Base-by-base conservation (phyloP, 176 grass and related monocot species). In the Zizania latifolia region DNA sequence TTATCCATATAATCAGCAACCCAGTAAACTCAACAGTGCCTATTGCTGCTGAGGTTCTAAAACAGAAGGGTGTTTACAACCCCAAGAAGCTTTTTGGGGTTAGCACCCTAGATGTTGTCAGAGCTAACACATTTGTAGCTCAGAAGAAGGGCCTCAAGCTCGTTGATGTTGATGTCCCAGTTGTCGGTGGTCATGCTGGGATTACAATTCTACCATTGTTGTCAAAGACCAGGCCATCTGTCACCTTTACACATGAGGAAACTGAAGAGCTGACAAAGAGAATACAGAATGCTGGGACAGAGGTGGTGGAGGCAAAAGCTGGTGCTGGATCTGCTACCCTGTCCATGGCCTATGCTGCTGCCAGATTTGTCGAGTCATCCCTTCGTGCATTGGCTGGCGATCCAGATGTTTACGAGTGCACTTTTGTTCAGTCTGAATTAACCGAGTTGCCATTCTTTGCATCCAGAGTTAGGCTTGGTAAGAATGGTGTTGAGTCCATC, bases 1-100 rank as follows among this genome's bases (percentile, higher is more conserved):
- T 95, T 19, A 86, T 95, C 62, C 88, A 95, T 67, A 95, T 95
- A 22, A 91, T 95, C 71, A 95, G 92, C 74, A 95, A 95, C 78
- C 92, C 92, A 17, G 88, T 95, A 19, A 95, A 95, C 60, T 91
- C 92, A 27, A 94, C 88, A 1, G 88, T 95, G 27, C 88, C 92
- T 0, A 91, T 95, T 62, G 88, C 92, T 75, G 92, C 86, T 9
- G 92, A 95, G 71, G 81, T 95, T 78, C 80, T 95, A 72, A 95
- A 95, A 66, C 65, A 86, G 79, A 95, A 95, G 72, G 89, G 92
- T 23, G 83, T 91, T 24, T 95, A 91, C 69, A 87, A 95, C 13
- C 88, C 83, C 39, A 95, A 82, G 79, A 91, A 82, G 60, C 86
- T 91, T 77, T 95, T 95, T 8, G 88, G 92, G n/a, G 76, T 95